phyloP scores from a whole-genome alignment of 2,329 filamentous ascomycete species.

The Cladophialophora psammophila region DNA sequence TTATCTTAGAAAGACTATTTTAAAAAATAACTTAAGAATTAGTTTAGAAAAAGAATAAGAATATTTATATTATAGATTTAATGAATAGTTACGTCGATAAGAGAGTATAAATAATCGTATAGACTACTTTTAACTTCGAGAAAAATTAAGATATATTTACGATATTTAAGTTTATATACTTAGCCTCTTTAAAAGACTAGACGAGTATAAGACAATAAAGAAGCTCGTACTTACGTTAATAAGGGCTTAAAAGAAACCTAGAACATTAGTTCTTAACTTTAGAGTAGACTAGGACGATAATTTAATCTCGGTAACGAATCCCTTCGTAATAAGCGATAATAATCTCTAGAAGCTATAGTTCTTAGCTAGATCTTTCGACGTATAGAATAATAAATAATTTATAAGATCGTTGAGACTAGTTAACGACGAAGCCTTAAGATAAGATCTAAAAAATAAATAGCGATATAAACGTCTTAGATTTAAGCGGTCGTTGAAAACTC shows the following conservation, averaged over 20 bases:
- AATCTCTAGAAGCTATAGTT: neutral
- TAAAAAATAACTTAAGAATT: neutral
- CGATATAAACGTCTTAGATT: neutral
- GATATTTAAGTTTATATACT: neutral
- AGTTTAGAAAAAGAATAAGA: neutral
- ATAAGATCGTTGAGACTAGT: conserved; percentile 3
- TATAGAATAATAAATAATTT: neutral
- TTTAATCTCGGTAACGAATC: neutral
- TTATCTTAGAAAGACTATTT: conserved; percentile 4
- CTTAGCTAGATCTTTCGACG: neutral
- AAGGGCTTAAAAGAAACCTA: conserved; percentile 4
- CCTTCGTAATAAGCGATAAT: neutral
- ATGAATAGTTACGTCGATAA: neutral
- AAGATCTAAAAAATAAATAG: conserved; percentile 12
- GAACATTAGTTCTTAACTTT: neutral
- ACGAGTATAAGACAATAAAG: neutral
- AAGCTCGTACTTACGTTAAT: neutral
- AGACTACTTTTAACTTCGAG: neutral
- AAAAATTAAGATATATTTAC: neutral
- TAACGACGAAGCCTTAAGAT: neutral
- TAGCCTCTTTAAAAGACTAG: conserved; percentile 8
- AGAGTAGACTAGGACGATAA: neutral
- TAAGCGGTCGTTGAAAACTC: neutral
- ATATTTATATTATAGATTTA: conserved; percentile 6
- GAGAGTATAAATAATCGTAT: neutral